A percentile compares a stretch with the other conserved stretches of the same genome.
Conservation (phyloP, 2,329 filamentous ascomycete genomes). For the Fusarium pseudoanthophilum region DNA sequence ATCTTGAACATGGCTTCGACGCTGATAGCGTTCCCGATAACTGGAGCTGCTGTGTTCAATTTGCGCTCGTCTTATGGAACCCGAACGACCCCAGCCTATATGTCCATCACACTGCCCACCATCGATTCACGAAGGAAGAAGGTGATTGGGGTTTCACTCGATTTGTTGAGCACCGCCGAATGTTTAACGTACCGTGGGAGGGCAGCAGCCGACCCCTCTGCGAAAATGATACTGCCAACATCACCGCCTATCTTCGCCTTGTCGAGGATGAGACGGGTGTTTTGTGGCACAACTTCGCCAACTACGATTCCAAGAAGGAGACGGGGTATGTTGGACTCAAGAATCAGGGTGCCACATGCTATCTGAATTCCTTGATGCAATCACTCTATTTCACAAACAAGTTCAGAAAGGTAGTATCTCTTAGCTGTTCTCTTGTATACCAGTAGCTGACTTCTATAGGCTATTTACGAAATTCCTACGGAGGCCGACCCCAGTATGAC, state of each 20-base stretch:
- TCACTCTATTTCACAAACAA: constrained; percentile 89
- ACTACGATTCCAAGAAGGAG: constrained; percentile 99
- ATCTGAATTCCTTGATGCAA: constrained; percentile 85
- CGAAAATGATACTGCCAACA: constrained; percentile 80
- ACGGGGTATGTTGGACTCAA: constrained; percentile 96
- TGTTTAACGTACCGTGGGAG: constrained; percentile 84
- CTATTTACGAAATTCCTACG: constrained; percentile 97
- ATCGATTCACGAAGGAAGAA: constrained; percentile 95
- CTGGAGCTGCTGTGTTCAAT: constrained; percentile 97
- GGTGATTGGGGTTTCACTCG: constrained; percentile 99
- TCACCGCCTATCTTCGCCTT: constrained; percentile 84
- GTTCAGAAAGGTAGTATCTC: constrained; percentile 80
- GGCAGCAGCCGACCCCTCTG: constrained; percentile 75
- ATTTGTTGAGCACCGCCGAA: constrained; percentile 86
- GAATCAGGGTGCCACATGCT: constrained; percentile 95
- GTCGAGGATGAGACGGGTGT: constrained; percentile 90
- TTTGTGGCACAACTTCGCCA: constrained; percentile 89
- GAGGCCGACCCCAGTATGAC: constrained; percentile 81
- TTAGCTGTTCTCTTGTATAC: neutral
- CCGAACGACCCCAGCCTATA: constrained; percentile 89
- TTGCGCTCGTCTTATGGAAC: constrained; percentile 94
- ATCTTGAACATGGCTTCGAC: constrained; percentile 93
- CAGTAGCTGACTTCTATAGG: constrained; percentile 60
- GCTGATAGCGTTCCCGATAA: constrained; percentile 81
- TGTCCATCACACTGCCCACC: constrained; percentile 84